These are phyloP conservation scores for Gentiana straminea DNA, from an alignment of 257 asterid genomes.

Conservation along the genomic window DNA sequence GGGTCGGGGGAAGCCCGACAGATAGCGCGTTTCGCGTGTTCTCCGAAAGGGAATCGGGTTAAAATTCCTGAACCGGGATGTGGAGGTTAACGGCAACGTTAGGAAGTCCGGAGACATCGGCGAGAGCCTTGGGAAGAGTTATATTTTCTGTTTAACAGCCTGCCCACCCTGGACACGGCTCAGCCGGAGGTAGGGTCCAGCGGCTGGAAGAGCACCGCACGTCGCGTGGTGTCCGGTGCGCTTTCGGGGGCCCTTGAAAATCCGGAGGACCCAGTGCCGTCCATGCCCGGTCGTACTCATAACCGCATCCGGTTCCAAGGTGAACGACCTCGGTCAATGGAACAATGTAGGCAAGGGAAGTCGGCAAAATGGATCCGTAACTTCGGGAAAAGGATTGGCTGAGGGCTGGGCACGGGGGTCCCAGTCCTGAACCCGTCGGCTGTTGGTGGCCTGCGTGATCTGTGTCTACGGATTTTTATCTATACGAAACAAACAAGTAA, in stretches of 20 bases:
- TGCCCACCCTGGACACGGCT: constrained; percentile 43
- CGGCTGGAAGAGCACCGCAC: constrained; percentile 60
- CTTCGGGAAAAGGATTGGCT: no score
- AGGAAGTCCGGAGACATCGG: constrained; percentile 19
- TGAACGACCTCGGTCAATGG: no score
- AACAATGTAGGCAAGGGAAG: no score
- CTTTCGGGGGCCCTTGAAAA: constrained; percentile 71
- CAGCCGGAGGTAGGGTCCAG: constrained; percentile 54
- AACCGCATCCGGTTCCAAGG: no score
- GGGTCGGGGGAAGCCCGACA: constrained; percentile 6
- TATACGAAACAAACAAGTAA: no score
- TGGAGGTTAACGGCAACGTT: constrained; percentile 12
- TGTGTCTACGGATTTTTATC: no score
- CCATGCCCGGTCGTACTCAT: no score
- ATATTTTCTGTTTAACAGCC: constrained; percentile 44
- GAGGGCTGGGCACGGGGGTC: no score
- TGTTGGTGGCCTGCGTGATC: no score
- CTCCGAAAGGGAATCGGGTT: constrained; percentile 15
- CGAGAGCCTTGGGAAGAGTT: constrained; percentile 42
- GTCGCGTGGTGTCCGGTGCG: constrained; percentile 58
- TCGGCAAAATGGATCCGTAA: no score
- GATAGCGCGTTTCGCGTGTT: constrained; percentile 13
- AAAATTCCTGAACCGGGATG: constrained; percentile 10
- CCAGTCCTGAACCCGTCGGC: no score
- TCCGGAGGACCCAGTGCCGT: constrained; percentile 6